Evolutionary conservation across 2,329 filamentous ascomycete species (phyloP), one percentile per base, ranked within the genome.

Genomic region (Fusarium dlaminii): DNA sequence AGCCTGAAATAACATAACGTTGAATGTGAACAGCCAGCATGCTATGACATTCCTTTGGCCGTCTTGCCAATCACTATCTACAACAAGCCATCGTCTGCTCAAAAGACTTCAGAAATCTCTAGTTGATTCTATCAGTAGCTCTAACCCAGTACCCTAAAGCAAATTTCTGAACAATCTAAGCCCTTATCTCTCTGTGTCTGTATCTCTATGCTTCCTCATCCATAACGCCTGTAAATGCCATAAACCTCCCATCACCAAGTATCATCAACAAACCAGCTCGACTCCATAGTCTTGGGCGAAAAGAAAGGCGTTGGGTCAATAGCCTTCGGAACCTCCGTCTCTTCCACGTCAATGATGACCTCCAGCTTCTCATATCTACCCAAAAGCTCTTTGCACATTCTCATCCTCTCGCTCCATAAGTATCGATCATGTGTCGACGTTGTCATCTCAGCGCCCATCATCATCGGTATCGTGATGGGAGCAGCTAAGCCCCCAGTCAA

Each of bases 181-280:
- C 17, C 6, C 30, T 20, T 11, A 20, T 3, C 17, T 8, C 0
- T 24, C n/a, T 20, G 8, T 24, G 11, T 14, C 12, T 51, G 15
- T 18, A n/a, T 18, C 22, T 51, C 8, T 11, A 24, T 52, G 12
- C 2, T 36, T 27, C 30, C 17, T 12, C 12, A 20, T 20, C 29
- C 4, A 32, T 42, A 42, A 56, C 36, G 27, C 52, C 27, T 20
- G 3, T 0, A 12, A 40, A 29, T 42, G 0, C 12, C 14, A 55
- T 20, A 4, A 13, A 39, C 20, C 4, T 24, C 11, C 14, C 2
- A 10, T 39, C 48, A 69, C 66, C 66, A 69, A 43, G 37, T 20
- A 39, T 69, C 66, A 14, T 69, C 66, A 12, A 42, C 39, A 3
- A 69, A 45, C 66, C 66, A 70, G 6, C 67, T 70, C 10, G 45